These are phyloP conservation scores for Verbena officinalis DNA, from an alignment of 257 asterid species.

Conservation along the genomic window DNA sequence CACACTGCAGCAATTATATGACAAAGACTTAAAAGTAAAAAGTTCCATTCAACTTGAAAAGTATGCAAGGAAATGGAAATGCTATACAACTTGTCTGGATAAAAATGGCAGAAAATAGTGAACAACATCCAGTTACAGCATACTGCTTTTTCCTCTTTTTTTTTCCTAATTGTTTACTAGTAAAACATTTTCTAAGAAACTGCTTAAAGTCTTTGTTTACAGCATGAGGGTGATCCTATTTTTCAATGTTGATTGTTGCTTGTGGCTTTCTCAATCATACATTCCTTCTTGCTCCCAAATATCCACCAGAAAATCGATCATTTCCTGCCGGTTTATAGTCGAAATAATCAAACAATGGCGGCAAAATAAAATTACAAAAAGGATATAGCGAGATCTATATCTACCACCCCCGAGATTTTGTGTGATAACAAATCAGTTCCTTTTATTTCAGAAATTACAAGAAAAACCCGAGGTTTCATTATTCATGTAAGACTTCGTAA, in stretches of 20 bases:
- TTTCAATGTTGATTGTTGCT: background rate
- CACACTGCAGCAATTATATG: too few relatives aligned
- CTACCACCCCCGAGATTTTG: too few relatives aligned
- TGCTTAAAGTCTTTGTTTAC: background rate
- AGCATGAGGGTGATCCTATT: background rate
- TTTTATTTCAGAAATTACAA: too few relatives aligned
- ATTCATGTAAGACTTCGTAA: too few relatives aligned
- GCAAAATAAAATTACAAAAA: background rate
- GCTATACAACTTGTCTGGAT: slow-evolving; percentile 6
- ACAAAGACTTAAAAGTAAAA: background rate
- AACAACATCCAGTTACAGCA: background rate
- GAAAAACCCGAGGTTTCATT: too few relatives aligned
- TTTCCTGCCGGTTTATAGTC: slow-evolving; percentile 55
- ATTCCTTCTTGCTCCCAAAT: slow-evolving; percentile 84
- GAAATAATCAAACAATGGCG: slow-evolving; percentile 16
- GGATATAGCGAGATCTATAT: too few relatives aligned
- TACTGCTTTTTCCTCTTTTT: background rate
- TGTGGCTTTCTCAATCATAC: slow-evolving; percentile 50
- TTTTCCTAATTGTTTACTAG: slow-evolving; percentile 3
- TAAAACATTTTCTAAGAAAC: slow-evolving; percentile 6
- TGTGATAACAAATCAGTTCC: too few relatives aligned
- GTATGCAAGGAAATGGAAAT: background rate
- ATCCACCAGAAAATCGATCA: slow-evolving; percentile 84
- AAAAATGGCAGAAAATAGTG: slow-evolving; percentile 15
- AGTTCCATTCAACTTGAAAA: background rate